A percentile compares a stretch with the other conserved stretches of the same genome.
Conservation (phyloP, 2,329 filamentous ascomycete genomes). For the Exophiala sideris region DNA sequence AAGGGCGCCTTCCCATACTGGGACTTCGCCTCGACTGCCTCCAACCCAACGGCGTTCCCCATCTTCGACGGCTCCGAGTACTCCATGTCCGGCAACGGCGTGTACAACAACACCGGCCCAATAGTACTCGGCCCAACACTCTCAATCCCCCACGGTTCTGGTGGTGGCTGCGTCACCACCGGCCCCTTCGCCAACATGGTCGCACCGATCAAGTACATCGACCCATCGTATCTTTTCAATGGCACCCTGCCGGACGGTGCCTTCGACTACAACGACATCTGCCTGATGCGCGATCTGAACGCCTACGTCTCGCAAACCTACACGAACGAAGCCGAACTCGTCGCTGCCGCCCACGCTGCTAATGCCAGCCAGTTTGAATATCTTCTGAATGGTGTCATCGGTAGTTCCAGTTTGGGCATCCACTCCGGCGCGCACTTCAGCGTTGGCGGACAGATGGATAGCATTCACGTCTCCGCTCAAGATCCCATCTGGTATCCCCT, state of each 20-base stretch:
- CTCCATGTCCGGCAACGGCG: constrained; percentile 35
- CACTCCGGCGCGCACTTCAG: constrained; percentile 29
- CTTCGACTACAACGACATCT: constrained; percentile 27
- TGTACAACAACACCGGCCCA: constrained; percentile 22
- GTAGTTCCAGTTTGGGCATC: constrained; percentile 25
- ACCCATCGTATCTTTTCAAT: constrained; percentile 19
- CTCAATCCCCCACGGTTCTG: constrained; percentile 28
- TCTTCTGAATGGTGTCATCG: constrained; percentile 27
- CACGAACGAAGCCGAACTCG: constrained; percentile 22
- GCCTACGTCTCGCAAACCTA: constrained; percentile 26
- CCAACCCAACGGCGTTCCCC: constrained; percentile 28
- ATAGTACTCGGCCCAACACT: constrained; percentile 21
- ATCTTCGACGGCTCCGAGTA: constrained; percentile 39
- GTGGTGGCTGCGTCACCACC: constrained; percentile 29
- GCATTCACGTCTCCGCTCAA: constrained; percentile 27
- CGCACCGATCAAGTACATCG: constrained; percentile 25
- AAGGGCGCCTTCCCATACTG: constrained; percentile 44
- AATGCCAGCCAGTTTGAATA: constrained; percentile 25
- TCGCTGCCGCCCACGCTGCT: constrained; percentile 23
- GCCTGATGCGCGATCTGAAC: constrained; percentile 29
- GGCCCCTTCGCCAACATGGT: constrained; percentile 30
- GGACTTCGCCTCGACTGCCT: constrained; percentile 35
- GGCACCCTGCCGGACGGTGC: constrained; percentile 22
- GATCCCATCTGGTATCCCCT: constrained; percentile 30
- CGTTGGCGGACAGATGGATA: constrained; percentile 28